A percentile compares a stretch with the other conserved stretches of the same genome.
phyloP scores from a whole-genome alignment of 1,284 basidiomycete species.

The Entoloma clypeatum region DNA sequence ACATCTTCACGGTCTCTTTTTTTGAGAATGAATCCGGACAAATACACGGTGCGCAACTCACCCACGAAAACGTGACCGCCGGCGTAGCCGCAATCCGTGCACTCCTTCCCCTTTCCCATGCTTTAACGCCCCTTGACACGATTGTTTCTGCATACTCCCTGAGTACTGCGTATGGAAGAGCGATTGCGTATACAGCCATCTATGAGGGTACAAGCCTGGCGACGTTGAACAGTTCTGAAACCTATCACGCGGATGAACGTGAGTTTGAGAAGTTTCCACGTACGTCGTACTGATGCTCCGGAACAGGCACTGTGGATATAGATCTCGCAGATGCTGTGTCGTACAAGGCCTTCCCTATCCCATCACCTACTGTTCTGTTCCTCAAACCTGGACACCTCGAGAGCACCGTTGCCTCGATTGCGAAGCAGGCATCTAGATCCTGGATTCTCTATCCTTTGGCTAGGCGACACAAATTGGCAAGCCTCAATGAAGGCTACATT shows the following conservation, averaged over 20 bases:
- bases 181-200: slow-evolving; percentile 70
- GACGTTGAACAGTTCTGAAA: slow-evolving; percentile 52
- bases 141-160: slow-evolving; percentile 69
- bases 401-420: slow-evolving; percentile 46
- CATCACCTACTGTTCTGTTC: slow-evolving; percentile 66
- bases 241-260: slow-evolving; percentile 47
- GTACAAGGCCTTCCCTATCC: slow-evolving; percentile 48
- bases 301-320: slow-evolving; percentile 22
- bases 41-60: slow-evolving; percentile 59
- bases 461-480: slow-evolving; percentile 69
- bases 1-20: slow-evolving; percentile 67
- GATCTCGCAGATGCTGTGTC: slow-evolving; percentile 48
- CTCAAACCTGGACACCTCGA: slow-evolving; percentile 56
- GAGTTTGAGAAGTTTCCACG: slow-evolving; percentile 16
- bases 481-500: slow-evolving; percentile 62
- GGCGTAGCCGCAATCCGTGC: slow-evolving; percentile 69
- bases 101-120: slow-evolving; percentile 59
- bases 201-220: slow-evolving; percentile 71
- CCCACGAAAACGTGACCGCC: slow-evolving; percentile 76
- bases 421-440: slow-evolving; percentile 49
- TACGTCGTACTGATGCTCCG: neutral
- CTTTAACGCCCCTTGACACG: slow-evolving; percentile 64
- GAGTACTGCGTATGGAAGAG: slow-evolving; percentile 66
- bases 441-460: slow-evolving; percentile 54
- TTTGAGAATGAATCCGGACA: slow-evolving; percentile 49